phyloP scores from a whole-genome alignment of 257 asterid species.

The Solanum ossicruentum region DNA sequence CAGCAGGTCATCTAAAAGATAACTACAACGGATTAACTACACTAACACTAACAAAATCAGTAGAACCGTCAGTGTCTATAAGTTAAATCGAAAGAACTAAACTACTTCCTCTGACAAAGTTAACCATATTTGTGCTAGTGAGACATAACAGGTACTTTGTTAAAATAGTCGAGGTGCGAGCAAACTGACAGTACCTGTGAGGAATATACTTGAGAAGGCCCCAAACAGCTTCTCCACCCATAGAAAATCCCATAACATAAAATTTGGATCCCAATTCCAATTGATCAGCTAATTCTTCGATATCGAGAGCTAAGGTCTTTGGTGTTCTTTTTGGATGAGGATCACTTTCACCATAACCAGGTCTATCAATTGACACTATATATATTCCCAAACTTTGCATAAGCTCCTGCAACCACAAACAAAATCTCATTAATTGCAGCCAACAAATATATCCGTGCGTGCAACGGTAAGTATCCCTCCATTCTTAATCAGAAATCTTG shows the following conservation, averaged over 20 bases:
- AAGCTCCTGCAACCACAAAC: constrained; percentile 28
- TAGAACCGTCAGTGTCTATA: neutral
- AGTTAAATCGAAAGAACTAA: neutral
- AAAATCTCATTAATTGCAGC: neutral
- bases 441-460: neutral
- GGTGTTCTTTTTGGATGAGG: constrained; percentile 56
- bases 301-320: constrained; percentile 52
- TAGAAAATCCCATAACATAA: constrained; percentile 58
- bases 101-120: neutral
- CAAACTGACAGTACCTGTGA: constrained; percentile 35
- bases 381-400: constrained; percentile 53
- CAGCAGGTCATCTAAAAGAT: neutral
- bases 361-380: constrained; percentile 71
- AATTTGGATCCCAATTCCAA: constrained; percentile 69
- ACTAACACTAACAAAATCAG: neutral
- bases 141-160: neutral
- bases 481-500: neutral
- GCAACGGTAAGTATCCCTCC: neutral
- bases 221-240: constrained; percentile 93
- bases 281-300: constrained; percentile 80
- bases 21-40: neutral
- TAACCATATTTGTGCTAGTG: neutral
- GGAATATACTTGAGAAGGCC: constrained; percentile 85
- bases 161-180: neutral
- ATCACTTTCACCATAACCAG: constrained; percentile 96